Conservation (phyloP, 306 rosid genomes). For the Benincasa hispida region DNA sequence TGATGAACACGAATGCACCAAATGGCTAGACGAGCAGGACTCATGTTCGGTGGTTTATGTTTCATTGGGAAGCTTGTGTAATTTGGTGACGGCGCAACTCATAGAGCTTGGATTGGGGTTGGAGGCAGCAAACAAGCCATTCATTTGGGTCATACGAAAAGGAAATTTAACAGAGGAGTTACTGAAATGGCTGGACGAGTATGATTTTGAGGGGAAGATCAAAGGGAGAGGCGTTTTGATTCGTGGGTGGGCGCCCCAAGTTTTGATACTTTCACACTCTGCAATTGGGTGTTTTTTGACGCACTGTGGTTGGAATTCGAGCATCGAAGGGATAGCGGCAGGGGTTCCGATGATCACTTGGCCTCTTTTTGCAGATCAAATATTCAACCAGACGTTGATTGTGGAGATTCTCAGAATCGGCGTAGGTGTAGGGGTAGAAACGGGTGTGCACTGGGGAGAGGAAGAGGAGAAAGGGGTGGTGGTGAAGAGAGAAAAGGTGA, state of each 20-base stretch:
- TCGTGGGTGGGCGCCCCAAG: slow-evolving; percentile 22
- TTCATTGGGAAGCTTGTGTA: neutral
- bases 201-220: slow-evolving; percentile 1
- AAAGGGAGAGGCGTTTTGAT: slow-evolving; percentile 12
- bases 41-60: no score
- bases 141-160: slow-evolving; percentile 17
- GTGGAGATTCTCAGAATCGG: slow-evolving; percentile 25
- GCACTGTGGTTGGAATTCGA: slow-evolving; percentile 71
- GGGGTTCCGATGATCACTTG: slow-evolving; percentile 51
- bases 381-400: slow-evolving; percentile 32
- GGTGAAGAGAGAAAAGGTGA: slow-evolving; percentile 29
- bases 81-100: slow-evolving; percentile 1
- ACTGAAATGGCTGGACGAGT: slow-evolving; percentile 8
- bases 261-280: slow-evolving; percentile 17
- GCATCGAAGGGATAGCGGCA: slow-evolving; percentile 30
- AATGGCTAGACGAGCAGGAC: no score
- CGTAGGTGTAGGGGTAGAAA: slow-evolving; percentile 28
- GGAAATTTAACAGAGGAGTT: slow-evolving; percentile 4
- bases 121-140: slow-evolving; percentile 21
- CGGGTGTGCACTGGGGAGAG: slow-evolving; percentile 18
- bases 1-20: no score
- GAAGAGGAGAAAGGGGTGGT: slow-evolving; percentile 29
- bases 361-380: slow-evolving; percentile 49
- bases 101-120: slow-evolving; percentile 24
- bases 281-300: slow-evolving; percentile 49